Evolutionary conservation across 129 eudicot genomes (phyloP), one percentile per base, ranked within the genome.

Genomic region (Flaveria trinervia): DNA sequence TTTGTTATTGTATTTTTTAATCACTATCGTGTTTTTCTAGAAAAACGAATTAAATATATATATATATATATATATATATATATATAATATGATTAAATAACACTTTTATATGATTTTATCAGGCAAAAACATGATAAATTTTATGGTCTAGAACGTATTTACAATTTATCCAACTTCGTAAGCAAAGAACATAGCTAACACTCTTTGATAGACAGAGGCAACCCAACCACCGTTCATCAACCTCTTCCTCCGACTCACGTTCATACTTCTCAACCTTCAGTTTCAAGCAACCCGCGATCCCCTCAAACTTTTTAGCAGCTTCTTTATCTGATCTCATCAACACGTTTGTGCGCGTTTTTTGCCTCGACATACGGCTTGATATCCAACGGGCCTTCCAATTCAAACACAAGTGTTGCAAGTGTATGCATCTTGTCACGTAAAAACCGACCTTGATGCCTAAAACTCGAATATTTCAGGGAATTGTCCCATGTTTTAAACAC

Each of bases 371-470:
- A 87, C 49, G 30, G 80, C 62, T 70, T 80, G 8, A 67, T 23
- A 9, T 87, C 91, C 9, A 13, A 46, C 0, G 71, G 65, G 13
- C 39, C 70, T 71, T 83, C 87, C 1, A 89, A 82, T 10, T 85
- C 87, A 20, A 81, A 71, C 3, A 87, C 83, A 26, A 92, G 80
- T 26, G 68, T 61, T 3, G 66, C 66, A 49, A 92, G 77, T 68
- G 61, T 65, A 9, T 20, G 71, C 36, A 92, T 44, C 30, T 85
- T 88, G 5, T 87, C 77, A 1, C 80, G 82, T 49, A 92, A 44
- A 77, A 90, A 17, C 86, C 89, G 46, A 88, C 92, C 43, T 84
- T 83, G 88, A 92, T 82, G 44, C 96, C 96, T 81, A 90, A 62
- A 43, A 85, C 73, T 88, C 90, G 71, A 86, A 88, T 11, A 83